Evolutionary conservation across 1,139 yeast genomes (phyloP).

Genomic region (Taphrina betulina): DNA sequence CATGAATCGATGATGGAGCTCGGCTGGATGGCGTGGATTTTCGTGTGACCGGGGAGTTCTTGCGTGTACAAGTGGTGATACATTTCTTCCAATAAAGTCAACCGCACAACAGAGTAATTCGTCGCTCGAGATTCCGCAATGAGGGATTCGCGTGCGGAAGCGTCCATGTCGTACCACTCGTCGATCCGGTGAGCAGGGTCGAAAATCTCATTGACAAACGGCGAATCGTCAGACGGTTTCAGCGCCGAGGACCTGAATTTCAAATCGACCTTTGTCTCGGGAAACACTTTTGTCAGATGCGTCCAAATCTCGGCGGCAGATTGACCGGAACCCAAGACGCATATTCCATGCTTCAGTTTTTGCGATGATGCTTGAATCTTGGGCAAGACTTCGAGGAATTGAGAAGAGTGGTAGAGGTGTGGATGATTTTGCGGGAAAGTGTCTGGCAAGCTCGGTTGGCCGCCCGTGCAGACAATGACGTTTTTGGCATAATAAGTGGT

Average conservation of each 20-base stretch:
- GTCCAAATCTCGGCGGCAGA: slow-evolving; percentile 40
- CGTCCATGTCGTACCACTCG: slow-evolving; percentile 35
- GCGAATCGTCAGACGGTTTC: slow-evolving; percentile 41
- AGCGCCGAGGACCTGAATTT: slow-evolving; percentile 38
- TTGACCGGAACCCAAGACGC: slow-evolving; percentile 40
- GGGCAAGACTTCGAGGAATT: slow-evolving; percentile 30
- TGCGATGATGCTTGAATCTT: background rate
- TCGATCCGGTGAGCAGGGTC: slow-evolving; percentile 39
- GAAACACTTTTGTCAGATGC: slow-evolving; percentile 34
- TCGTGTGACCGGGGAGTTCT: slow-evolving; percentile 31
- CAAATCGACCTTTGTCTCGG: slow-evolving; percentile 36
- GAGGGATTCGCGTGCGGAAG: slow-evolving; percentile 27
- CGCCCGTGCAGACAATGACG: slow-evolving; percentile 38
- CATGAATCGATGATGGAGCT: slow-evolving; percentile 12
- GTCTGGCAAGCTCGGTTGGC: slow-evolving; percentile 36
- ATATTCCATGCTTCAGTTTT: slow-evolving; percentile 32
- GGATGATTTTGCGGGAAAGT: slow-evolving; percentile 16
- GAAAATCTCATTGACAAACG: slow-evolving; percentile 41
- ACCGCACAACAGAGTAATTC: slow-evolving; percentile 40
- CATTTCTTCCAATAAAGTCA: slow-evolving; percentile 38
- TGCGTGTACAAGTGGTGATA: slow-evolving; percentile 38
- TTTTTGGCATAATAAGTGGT: slow-evolving; percentile 33
- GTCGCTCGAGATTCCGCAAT: slow-evolving; percentile 37
- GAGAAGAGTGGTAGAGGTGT: slow-evolving; percentile 32
- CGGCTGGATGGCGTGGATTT: slow-evolving; percentile 15